These are phyloP conservation scores for Phanerochaete carnosa DNA, from an alignment of 768 basidiomycete genomes.

Conservation along the genomic window DNA sequence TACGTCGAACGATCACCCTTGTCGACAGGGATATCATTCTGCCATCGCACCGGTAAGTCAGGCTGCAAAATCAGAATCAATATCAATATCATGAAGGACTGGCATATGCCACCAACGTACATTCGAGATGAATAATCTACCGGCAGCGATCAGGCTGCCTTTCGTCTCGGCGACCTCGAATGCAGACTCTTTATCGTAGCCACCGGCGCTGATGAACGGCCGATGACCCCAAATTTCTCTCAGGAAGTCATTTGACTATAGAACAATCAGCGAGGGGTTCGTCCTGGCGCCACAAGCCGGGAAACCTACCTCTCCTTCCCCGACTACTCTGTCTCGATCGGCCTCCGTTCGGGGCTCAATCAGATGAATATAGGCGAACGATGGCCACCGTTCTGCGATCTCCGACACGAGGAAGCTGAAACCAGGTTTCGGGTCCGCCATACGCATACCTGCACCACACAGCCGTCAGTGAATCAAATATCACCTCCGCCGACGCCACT, in stretches of 20 bases:
- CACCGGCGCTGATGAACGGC: conserved; percentile 22
- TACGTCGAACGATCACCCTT: conserved; percentile 6
- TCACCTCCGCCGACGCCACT: no score
- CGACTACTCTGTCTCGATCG: conserved; percentile 2
- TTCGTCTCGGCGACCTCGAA: conserved; percentile 15
- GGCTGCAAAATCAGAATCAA: conserved; percentile 5
- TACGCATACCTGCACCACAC: conserved; percentile 36
- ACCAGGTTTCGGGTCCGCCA: conserved; percentile 52
- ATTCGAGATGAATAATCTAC: conserved; percentile 10
- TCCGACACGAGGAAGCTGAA: conserved; percentile 47
- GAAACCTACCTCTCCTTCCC: conserved; percentile 14
- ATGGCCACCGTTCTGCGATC: conserved; percentile 37
- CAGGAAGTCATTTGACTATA: conserved; percentile 18
- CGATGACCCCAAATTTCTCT: conserved; percentile 22
- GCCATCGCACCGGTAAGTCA: conserved; percentile 15
- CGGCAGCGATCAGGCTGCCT: conserved; percentile 9
- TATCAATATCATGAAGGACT: background rate
- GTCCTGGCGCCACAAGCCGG: background rate
- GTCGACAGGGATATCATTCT: conserved; percentile 8
- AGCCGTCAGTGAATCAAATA: no score
- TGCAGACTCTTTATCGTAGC: conserved; percentile 18
- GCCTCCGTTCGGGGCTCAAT: conserved; percentile 24
- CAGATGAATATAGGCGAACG: conserved; percentile 38
- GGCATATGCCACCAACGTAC: background rate
- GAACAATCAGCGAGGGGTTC: background rate